Evolutionary conservation across 2,329 filamentous ascomycete genomes (phyloP).

Genomic region (Trichoderma sp.): DNA sequence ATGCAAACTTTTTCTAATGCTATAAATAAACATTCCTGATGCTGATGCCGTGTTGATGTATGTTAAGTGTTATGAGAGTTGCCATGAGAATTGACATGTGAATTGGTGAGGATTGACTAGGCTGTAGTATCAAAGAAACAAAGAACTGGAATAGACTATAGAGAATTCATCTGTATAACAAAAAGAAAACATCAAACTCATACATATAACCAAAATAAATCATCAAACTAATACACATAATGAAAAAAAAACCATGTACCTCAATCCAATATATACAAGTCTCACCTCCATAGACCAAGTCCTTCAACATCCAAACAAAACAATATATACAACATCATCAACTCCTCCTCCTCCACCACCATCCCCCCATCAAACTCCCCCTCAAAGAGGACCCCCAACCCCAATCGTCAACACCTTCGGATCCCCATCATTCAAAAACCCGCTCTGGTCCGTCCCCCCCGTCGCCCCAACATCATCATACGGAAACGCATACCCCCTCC

Average conservation of each 20-base stretch:
- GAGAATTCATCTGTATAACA: neutral
- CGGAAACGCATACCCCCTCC: slow-evolving; percentile 66
- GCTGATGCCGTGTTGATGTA: neutral
- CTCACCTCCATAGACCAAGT: neutral
- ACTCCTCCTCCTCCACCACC: neutral
- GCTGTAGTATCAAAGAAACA: neutral
- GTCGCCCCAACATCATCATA: slow-evolving; percentile 65
- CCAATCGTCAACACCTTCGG: slow-evolving; percentile 56
- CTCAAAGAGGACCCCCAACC: slow-evolving; percentile 44
- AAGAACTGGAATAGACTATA: neutral
- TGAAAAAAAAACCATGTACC: neutral
- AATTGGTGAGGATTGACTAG: neutral
- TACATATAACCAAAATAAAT: no score
- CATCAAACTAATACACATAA: no score
- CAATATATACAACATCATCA: neutral
- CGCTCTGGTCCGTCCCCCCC: slow-evolving; percentile 58
- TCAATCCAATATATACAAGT: neutral
- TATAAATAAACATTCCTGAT: neutral
- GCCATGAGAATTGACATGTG: neutral
- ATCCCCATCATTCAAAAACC: slow-evolving; percentile 56
- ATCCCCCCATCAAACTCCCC: neutral
- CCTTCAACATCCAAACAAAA: neutral
- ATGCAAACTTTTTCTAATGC: neutral
- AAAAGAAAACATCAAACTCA: neutral
- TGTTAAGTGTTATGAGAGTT: neutral